phyloP scores from a whole-genome alignment of 257 asterid genomes.

The Verbena officinalis region DNA sequence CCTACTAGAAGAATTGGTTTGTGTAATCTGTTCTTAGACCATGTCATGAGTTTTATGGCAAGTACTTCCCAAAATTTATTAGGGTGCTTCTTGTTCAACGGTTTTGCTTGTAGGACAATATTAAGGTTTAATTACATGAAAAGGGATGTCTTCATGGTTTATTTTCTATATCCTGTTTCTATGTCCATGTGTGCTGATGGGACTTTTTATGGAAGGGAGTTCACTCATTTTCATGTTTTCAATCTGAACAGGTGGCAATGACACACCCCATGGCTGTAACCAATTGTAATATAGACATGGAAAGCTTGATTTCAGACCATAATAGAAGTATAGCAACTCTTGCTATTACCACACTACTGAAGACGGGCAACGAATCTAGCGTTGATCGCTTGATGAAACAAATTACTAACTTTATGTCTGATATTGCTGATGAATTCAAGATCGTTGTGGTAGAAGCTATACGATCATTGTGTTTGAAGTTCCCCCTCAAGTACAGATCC shows the following conservation, averaged over 20 bases:
- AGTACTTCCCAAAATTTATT: not conserved
- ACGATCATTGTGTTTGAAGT: slow-evolving; percentile 83
- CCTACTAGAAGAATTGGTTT: not conserved
- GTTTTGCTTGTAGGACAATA: not conserved
- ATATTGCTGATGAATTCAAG: slow-evolving; percentile 92
- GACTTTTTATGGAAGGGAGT: not conserved
- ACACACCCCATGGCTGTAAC: slow-evolving; percentile 89
- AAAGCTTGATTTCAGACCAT: slow-evolving; percentile 85
- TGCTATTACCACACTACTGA: slow-evolving; percentile 84
- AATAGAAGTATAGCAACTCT: slow-evolving; percentile 94
- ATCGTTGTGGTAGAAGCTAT: slow-evolving; percentile 93
- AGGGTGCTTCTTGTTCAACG: slow-evolving; percentile 16
- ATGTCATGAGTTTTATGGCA: not conserved
- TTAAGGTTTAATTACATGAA: not conserved
- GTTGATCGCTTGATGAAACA: slow-evolving; percentile 90
- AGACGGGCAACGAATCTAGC: slow-evolving; percentile 89
- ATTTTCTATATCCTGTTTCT: not conserved
- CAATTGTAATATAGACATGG: slow-evolving; percentile 87
- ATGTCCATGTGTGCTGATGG: not conserved
- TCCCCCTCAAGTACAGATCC: slow-evolving; percentile 84
- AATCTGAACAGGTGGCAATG: slow-evolving; percentile 72
- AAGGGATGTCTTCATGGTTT: not conserved
- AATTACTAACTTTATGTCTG: slow-evolving; percentile 86
- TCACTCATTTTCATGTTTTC: slow-evolving; percentile 19
- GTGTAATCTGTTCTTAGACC: not conserved